Evolutionary conservation across 208 protist genomes (phyloP), one percentile per base, ranked within the genome.

Genomic region (Wallacemonas rigidus): DNA sequence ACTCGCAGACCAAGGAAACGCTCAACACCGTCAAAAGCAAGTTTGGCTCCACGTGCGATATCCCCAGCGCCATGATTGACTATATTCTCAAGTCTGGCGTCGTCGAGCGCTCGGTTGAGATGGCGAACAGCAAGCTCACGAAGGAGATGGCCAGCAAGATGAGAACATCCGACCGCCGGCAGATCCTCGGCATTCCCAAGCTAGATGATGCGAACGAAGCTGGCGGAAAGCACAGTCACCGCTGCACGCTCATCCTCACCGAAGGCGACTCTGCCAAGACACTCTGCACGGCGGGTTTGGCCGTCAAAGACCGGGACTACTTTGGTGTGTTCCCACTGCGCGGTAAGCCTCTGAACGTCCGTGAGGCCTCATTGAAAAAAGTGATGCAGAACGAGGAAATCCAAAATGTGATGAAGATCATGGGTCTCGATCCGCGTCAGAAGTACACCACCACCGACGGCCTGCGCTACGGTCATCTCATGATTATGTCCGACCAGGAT

Each of bases 401-500:
- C 58, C 86, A 96, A 69, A 82, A 71, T 53, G 77, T 98, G 15
- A 95, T 95, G 83, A 97, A 98, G 81, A 99, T 99, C 70, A 89
- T 99, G 72, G 98, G 98, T 4, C 84, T 99, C 7, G 94, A 99
- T 77, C 79, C 98, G 51, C 82, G 87, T 2, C 89, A 98, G 67
- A 89, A 90, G 64, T 98, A 99, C 87, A 82, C 75, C n/a, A 83
- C 69, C 54, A 60, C 81, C 0, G 90, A 98, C 40, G 74, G 78
- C 26, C 86, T 99, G 45, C 93, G 99, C 63, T 99, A 99, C 89
- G 99, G 99, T 6, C 93, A 98, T 64, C 75, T 99, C 40, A 99
- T 99, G 99, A 99, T 99, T 72, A 99, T 99, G 99, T 96, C 99
- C 7, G 99, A 99, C 94, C 99, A 99, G 87, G 99, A 99, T 95